Conservation (phyloP, 495 filamentous ascomycete genomes). For the Podospora sp. region DNA sequence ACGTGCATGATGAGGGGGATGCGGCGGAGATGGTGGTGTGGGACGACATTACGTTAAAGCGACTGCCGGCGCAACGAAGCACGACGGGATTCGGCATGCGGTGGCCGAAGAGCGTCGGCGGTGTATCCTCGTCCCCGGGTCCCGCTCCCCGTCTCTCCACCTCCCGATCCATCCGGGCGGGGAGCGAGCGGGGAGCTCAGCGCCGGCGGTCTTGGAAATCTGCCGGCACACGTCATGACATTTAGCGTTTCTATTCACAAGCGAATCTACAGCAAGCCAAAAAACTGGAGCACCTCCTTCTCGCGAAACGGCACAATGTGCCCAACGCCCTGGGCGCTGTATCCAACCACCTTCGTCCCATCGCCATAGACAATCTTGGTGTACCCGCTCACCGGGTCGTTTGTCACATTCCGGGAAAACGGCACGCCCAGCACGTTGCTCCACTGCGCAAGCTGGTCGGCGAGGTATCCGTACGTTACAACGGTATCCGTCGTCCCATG, state of each 20-base stretch:
- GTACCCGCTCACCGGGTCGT: constrained; percentile 22
- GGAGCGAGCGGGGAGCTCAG: not conserved
- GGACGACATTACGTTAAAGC: not conserved
- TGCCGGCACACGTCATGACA: not conserved
- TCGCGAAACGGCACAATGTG: constrained; percentile 26
- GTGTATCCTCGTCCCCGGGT: not conserved
- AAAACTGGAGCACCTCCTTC: constrained; percentile 21
- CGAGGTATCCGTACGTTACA: constrained; percentile 29
- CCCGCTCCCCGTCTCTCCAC: not conserved
- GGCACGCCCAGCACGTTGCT: constrained; percentile 52
- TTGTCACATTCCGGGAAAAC: constrained; percentile 31
- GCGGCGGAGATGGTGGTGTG: not conserved
- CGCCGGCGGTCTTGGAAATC: not conserved
- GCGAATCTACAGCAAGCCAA: constrained; percentile 15
- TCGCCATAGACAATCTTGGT: constrained; percentile 27
- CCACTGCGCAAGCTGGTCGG: constrained; percentile 50
- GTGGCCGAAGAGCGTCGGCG: not conserved
- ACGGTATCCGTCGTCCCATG: constrained; percentile 49
- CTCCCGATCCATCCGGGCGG: not conserved
- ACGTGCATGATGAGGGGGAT: not conserved
- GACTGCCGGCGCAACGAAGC: not conserved
- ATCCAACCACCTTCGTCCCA: constrained; percentile 21
- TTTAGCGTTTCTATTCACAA: not conserved
- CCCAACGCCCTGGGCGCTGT: constrained; percentile 25
- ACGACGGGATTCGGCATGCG: not conserved